phyloP scores from a whole-genome alignment of 164 flowering plant genomes.

The Stephania yunnanensis region DNA sequence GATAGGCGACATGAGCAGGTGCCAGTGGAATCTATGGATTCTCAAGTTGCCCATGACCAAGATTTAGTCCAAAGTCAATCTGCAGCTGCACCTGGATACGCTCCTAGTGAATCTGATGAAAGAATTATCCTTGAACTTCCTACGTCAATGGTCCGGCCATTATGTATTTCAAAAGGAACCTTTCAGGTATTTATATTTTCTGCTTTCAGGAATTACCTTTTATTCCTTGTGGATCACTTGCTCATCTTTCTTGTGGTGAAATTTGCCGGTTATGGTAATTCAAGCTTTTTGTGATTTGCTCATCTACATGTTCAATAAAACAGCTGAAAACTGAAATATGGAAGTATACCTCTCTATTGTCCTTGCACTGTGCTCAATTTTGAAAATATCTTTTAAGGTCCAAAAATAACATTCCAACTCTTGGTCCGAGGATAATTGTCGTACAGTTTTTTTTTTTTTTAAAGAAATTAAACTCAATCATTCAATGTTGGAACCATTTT shows the following conservation, averaged over 20 bases:
- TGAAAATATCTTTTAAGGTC: not conserved
- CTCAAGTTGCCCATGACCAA: slow-evolving; percentile 33
- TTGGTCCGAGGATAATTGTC: not conserved
- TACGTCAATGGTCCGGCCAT: slow-evolving; percentile 83
- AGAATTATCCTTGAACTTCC: slow-evolving; percentile 90
- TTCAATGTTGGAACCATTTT: not conserved
- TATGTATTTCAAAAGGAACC: slow-evolving; percentile 73
- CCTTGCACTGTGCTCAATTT: not conserved
- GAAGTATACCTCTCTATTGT: not conserved
- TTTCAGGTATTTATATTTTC: slow-evolving; percentile 65
- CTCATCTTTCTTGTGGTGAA: not conserved
- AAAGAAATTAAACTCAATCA: not conserved
- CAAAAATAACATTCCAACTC: not conserved
- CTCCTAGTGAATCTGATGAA: slow-evolving; percentile 88
- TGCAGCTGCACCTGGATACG: slow-evolving; percentile 71
- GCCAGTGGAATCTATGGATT: slow-evolving; percentile 29
- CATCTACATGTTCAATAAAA: not conserved
- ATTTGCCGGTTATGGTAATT: not conserved
- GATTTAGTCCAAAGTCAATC: slow-evolving; percentile 42
- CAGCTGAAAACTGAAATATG: not conserved
- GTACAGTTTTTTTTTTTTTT: not conserved
- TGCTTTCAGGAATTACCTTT: not conserved
- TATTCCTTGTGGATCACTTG: not conserved
- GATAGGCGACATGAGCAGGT: slow-evolving; percentile 32
- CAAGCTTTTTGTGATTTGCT: not conserved